Evolutionary conservation across 257 asterid genomes (phyloP).

Genomic region (Nicotiana tabacum): DNA sequence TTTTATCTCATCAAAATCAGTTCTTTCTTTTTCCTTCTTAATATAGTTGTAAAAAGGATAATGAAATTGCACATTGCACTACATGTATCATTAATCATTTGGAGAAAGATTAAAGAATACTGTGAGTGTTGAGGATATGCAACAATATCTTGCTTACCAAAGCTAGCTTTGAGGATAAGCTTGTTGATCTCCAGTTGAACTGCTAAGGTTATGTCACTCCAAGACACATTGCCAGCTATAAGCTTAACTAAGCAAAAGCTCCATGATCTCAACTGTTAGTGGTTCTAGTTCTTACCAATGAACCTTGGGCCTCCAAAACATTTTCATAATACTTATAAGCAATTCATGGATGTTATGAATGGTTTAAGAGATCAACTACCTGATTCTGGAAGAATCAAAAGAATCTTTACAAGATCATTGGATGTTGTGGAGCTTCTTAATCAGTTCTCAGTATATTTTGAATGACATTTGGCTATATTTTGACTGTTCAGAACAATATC

Average conservation of each 20-base stretch:
- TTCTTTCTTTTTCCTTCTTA: not conserved
- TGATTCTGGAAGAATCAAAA: not conserved
- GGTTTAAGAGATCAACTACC: not conserved
- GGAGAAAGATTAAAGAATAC: not conserved
- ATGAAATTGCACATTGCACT: not conserved
- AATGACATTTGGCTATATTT: not conserved
- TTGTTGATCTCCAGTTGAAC: not conserved
- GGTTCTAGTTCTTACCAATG: not conserved
- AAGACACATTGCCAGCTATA: not conserved
- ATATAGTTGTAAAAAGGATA: not conserved
- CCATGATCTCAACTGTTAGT: not conserved
- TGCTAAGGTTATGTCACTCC: not conserved
- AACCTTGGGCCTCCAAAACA: not conserved
- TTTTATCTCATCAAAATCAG: not conserved
- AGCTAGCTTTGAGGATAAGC: not conserved
- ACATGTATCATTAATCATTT: not conserved
- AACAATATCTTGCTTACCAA: not conserved
- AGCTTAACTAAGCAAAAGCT: not conserved
- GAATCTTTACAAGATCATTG: not conserved
- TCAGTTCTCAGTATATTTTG: not conserved
- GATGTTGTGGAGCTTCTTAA: not conserved
- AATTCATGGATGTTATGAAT: slow-evolving; percentile 3
- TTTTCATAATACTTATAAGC: not conserved
- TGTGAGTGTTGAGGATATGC: not conserved
- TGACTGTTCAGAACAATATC: not conserved